Base-by-base conservation (phyloP, 495 filamentous ascomycete species). In the Thermothielavioides terrestris region DNA sequence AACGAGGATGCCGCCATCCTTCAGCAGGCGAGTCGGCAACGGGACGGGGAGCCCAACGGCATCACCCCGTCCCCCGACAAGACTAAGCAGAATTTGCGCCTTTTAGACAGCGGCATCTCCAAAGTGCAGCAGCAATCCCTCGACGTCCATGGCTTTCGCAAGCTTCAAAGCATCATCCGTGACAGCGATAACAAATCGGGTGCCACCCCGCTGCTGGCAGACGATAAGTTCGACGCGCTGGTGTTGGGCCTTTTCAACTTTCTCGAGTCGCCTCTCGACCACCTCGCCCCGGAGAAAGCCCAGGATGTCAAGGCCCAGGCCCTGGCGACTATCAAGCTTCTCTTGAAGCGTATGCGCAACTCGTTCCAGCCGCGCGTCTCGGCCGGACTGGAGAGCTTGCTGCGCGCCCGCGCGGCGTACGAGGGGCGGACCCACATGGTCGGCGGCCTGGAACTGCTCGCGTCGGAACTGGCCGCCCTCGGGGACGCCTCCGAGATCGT, bases 71-170 rank as follows among this genome's bases (percentile, higher is more conserved):
- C 69, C 2, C 71, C 74, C 0, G 76, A 80, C 21, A 79, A 78
- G 45, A 55, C 64, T 18, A 73, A 74, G 34, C 74, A 76, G 49
- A 75, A 77, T 39, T 61, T 64, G 7, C 71, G 75, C 27, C 63
- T 94, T 26, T 77, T 96, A 2, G 76, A 79, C 31, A 92, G 85
- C 54, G 88, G 85, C 41, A 87, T 94, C 53, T 70, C 76, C 18
- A 83, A 85, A 26, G 80, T 95, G 44, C 79, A 77, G 28, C 76
- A 78, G 9, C 75, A 78, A 52, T 79, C 77, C 6, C 77, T 95
- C 30, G 89, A 95, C 58, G 85, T 88, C 5, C 85, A 89, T 54
- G 88, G 86, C 44, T 94, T 95, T 68, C 82, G 90, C 42, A 89
- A 92, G 52, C 67, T 96, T 9, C 90, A 94, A 63, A 77, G 80